phyloP scores from a whole-genome alignment of 169 alveolate genomes.

The Cardiosporidium cionae region DNA sequence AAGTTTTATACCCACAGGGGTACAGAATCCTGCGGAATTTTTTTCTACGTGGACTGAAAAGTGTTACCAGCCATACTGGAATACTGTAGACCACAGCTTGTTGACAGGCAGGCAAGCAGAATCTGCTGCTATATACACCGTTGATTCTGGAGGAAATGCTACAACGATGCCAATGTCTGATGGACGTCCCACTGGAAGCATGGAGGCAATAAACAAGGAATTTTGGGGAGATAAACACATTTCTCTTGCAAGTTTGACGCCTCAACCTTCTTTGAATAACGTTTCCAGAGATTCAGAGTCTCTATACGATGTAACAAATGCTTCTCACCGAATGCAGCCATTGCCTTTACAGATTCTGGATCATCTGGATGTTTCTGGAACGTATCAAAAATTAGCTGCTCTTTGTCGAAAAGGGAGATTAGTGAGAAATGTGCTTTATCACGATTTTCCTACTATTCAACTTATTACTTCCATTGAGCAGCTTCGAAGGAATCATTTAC shows the following conservation, averaged over 20 bases:
- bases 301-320: neutral
- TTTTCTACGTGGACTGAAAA: constrained; percentile 7
- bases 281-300: neutral
- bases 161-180: neutral
- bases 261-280: neutral
- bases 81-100: constrained; percentile 21
- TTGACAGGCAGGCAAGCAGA: neutral
- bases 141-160: neutral
- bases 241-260: no score
- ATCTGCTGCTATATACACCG: no score
- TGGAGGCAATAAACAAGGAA: no score
- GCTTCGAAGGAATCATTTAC: constrained; percentile 22
- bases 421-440: constrained; percentile 11
- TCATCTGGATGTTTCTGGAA: constrained; percentile 4
- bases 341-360: constrained; percentile 4
- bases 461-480: constrained; percentile 29
- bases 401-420: constrained; percentile 8
- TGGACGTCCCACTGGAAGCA: no score
- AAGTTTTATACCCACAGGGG: constrained; percentile 25
- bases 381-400: constrained; percentile 21
- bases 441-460: constrained; percentile 28
- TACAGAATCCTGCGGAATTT: constrained; percentile 4
- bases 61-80: constrained; percentile 26
- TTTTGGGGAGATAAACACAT: no score
- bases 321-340: neutral